phyloP scores from a whole-genome alignment of 768 basidiomycete species.

The Galerina marginata region DNA sequence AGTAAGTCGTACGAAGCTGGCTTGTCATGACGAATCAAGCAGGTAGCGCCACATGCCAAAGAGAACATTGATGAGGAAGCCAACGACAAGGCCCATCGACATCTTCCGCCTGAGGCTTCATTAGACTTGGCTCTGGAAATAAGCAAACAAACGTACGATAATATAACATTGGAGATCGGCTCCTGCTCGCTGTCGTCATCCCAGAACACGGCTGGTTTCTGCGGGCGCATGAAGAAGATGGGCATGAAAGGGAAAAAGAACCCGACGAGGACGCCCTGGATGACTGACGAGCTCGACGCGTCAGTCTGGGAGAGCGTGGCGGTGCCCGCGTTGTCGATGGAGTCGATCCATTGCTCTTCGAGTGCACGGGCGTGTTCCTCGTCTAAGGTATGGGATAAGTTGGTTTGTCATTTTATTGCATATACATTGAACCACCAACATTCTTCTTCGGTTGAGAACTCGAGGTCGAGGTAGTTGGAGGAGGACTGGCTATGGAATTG shows the following conservation, averaged over 20 bases:
- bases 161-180: conserved; percentile 66
- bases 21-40: conserved; percentile 52
- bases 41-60: conserved; percentile 86
- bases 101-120: conserved; percentile 51
- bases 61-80: conserved; percentile 82
- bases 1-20: neutral
- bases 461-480: conserved; percentile 72
- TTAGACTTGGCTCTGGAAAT: neutral
- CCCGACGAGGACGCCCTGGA: conserved; percentile 84
- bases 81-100: conserved; percentile 87
- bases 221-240: conserved; percentile 82
- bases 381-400: conserved; percentile 47
- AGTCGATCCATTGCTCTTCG: conserved; percentile 96
- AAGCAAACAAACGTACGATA: conserved; percentile 66
- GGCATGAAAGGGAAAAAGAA: conserved; percentile 95
- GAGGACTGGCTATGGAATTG: conserved; percentile 89
- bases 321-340: conserved; percentile 67
- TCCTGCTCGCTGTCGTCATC: conserved; percentile 70
- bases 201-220: conserved; percentile 82
- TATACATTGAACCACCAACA: conserved; percentile 47
- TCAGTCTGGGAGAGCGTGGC: conserved; percentile 65
- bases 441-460: conserved; percentile 78
- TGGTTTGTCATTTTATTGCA: neutral
- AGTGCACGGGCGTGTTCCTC: conserved; percentile 92
- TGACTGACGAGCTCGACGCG: conserved; percentile 62